Conservation (phyloP, 805 yeast genomes). For the Starmerella davenportii region DNA sequence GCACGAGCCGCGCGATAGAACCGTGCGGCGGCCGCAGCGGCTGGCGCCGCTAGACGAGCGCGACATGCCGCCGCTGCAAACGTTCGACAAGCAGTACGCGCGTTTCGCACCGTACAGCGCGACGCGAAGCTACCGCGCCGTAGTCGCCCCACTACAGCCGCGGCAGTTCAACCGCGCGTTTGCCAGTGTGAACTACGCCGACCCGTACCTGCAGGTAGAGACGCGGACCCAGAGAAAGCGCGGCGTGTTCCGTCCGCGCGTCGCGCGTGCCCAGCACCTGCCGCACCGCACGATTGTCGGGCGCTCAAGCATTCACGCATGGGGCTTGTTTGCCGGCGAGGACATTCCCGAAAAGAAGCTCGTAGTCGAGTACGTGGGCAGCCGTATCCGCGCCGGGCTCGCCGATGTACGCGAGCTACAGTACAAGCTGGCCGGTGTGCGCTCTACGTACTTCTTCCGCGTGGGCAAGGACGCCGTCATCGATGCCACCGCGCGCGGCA, state of each 20-base stretch:
- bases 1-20: too few relatives aligned
- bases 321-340: slow-evolving; percentile 94
- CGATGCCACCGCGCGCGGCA: slow-evolving; percentile 95
- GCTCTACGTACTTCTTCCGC: slow-evolving; percentile 82
- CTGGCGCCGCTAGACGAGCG: background rate
- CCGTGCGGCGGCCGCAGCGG: background rate
- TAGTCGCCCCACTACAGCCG: background rate
- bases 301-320: slow-evolving; percentile 87
- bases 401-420: slow-evolving; percentile 82
- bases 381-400: slow-evolving; percentile 76
- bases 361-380: slow-evolving; percentile 97
- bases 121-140: background rate
- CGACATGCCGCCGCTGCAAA: background rate
- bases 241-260: slow-evolving; percentile 27
- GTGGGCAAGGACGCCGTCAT: slow-evolving; percentile 87
- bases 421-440: slow-evolving; percentile 79
- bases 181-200: background rate
- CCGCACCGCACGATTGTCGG: slow-evolving; percentile 31
- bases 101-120: background rate
- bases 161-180: background rate
- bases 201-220: background rate
- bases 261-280: background rate
- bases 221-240: slow-evolving; percentile 75
- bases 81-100: background rate
- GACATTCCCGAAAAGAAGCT: slow-evolving; percentile 91